Base-by-base conservation (phyloP, 768 basidiomycete species). In the Xerocomellus chrysenteron region DNA sequence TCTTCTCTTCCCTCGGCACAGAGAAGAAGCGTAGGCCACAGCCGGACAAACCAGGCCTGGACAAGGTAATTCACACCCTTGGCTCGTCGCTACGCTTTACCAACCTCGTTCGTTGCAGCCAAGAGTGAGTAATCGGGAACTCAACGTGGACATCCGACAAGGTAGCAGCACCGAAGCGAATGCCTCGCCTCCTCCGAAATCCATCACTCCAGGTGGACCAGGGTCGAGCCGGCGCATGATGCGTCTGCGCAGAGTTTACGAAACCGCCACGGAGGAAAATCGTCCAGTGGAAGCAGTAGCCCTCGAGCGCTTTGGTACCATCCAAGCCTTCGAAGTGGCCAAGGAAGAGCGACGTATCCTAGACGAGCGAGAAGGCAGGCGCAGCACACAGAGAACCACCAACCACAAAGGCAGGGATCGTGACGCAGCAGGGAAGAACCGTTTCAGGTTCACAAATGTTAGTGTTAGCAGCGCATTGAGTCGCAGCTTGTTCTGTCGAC, bases 181-280 rank as follows among this genome's bases (percentile, higher is more conserved):
- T 49, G 75, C 42, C 17, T 59, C 63, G 2, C 70, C 74, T 37
- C 74, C 77, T 47, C 72, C 79, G 6, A 83, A 81, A 68, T 67
- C 82, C 21, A 69, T 76, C 52, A 83, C 82, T 0, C 92, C 94
- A 0, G 96, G 96, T 3, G 94, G 93, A 2, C 90, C 94, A 5
- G 96, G 96, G 12, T 93, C 92, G 2, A 86, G 85, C 67, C 98
- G 97, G 96, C 86, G 96, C 16, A 98, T 98, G 97, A 94, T 92
- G 87, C 93, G 94, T 64, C 82, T 99, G 0, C 84, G 87, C 40
- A 82, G 91, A 16, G 88, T 93, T 1, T 95, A 92, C 67, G 96
- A 98, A 69, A 82, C 90, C 3, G 93, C 90, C 0, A 86, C 92
- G 56, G 95, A 98, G 65, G 93, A 95, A 70, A 82, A 83, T 6